Evolutionary conservation across 2,329 filamentous ascomycete genomes (phyloP).

Genomic region (Cladosporium halotolerans): DNA sequence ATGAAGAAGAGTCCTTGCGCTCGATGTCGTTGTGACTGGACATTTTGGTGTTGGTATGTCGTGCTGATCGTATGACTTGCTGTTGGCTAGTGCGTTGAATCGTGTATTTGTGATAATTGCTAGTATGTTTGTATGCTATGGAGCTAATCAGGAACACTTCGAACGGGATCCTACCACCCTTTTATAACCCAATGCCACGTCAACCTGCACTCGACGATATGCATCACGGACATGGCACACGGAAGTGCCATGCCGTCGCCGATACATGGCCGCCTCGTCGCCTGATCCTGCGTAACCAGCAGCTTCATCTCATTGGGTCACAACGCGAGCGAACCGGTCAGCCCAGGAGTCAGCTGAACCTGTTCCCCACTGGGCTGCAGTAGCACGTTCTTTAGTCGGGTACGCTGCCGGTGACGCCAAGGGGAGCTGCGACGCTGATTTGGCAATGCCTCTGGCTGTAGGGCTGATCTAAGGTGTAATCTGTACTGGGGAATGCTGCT

Average conservation of each 20-base stretch:
- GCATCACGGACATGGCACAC: slow-evolving; percentile 1
- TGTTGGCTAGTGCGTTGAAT: neutral
- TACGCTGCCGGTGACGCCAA: slow-evolving; percentile 5
- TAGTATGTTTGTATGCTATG: too few relatives aligned
- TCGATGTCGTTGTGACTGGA: neutral
- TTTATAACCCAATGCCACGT: neutral
- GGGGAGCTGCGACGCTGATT: slow-evolving; percentile 7
- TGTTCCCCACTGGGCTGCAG: slow-evolving; percentile 8
- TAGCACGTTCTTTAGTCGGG: neutral
- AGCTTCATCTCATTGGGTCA: neutral
- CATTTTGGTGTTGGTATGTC: neutral
- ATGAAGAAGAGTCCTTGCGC: slow-evolving; percentile 1
- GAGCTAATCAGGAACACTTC: too few relatives aligned
- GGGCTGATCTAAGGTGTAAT: neutral
- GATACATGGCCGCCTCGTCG: slow-evolving; percentile 9
- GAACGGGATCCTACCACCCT: neutral
- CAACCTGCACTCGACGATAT: neutral
- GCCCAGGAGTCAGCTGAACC: slow-evolving; percentile 7
- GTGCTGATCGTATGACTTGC: neutral
- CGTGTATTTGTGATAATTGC: too few relatives aligned
- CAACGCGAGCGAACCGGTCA: slow-evolving; percentile 2
- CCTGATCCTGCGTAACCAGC: neutral
- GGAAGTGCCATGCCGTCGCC: slow-evolving; percentile 10
- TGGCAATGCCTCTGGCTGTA: slow-evolving; percentile 5
- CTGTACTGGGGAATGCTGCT: neutral